Percentiles rank a stretch among this genome's conserved stretches.
These are phyloP conservation scores for Ophiocordyceps polyrhachis-furcata DNA, from an alignment of 2,329 filamentous ascomycete species.

Conservation along the genomic window DNA sequence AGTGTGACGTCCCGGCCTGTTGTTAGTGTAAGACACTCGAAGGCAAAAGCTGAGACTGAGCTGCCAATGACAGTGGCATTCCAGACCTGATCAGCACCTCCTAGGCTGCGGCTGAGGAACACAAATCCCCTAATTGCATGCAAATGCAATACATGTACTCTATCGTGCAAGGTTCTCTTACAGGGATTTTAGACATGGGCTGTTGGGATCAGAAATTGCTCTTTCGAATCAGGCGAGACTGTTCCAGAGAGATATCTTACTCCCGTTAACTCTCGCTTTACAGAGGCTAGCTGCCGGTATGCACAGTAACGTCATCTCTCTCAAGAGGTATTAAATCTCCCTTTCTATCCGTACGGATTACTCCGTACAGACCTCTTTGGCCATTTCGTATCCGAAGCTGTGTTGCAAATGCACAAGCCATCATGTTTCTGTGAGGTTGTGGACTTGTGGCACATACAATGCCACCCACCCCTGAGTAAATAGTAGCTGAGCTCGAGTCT, in stretches of 20 bases:
- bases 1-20: too few species aligned
- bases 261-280: not conserved
- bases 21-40: not conserved
- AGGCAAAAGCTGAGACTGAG: not conserved
- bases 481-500: not conserved
- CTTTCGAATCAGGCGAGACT: not conserved
- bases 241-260: not conserved
- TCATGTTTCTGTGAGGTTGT: not conserved
- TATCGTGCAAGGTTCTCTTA: not conserved
- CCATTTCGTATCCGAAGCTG: not conserved
- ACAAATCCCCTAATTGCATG: not conserved
- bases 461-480: not conserved
- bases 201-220: not conserved
- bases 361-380: not conserved
- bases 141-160: too few species aligned
- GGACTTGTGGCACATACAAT: not conserved
- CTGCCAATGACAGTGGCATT: not conserved
- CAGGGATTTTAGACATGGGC: not conserved
- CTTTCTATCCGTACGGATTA: not conserved
- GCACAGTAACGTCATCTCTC: not conserved
- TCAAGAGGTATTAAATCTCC: too few species aligned
- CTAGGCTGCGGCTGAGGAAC: not conserved
- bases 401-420: not conserved
- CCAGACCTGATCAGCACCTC: not conserved
- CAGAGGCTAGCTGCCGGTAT: not conserved